Evolutionary conservation across 2,329 filamentous ascomycete species (phyloP).

Genomic region (Colletotrichum limetticola): DNA sequence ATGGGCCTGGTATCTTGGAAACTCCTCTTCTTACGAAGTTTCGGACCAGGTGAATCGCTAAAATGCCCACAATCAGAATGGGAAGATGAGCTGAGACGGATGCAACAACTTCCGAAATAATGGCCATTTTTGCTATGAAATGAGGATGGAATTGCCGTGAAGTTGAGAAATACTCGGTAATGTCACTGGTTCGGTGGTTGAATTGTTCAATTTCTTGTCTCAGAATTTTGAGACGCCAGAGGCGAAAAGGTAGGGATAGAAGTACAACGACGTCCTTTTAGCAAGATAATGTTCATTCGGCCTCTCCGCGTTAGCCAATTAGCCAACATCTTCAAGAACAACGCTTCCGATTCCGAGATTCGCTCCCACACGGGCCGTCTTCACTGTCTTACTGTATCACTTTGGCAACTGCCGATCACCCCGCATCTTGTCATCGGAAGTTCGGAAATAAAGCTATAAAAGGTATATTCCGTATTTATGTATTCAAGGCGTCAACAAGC

Average conservation of each 20-base stretch:
- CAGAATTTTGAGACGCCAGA: no score
- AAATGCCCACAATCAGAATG: background rate
- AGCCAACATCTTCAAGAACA: background rate
- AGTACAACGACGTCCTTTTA: background rate
- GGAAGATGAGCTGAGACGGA: background rate
- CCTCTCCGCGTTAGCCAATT: background rate
- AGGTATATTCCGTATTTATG: background rate
- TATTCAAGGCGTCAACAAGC: background rate
- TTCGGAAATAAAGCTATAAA: background rate
- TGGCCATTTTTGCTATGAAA: background rate
- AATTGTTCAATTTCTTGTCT: no score
- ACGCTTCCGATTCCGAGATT: background rate
- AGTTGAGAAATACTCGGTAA: no score
- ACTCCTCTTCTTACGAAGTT: background rate
- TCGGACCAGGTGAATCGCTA: background rate
- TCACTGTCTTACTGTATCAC: background rate
- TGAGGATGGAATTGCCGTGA: background rate
- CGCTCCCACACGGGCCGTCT: background rate
- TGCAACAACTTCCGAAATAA: background rate
- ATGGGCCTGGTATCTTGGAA: background rate
- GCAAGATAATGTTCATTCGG: background rate
- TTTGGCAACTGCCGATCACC: background rate
- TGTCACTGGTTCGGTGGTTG: no score
- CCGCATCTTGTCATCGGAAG: background rate
- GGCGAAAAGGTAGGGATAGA: background rate